These are phyloP conservation scores for Colletotrichum paranaense DNA, from an alignment of 2,329 filamentous ascomycete species.

Conservation along the genomic window DNA sequence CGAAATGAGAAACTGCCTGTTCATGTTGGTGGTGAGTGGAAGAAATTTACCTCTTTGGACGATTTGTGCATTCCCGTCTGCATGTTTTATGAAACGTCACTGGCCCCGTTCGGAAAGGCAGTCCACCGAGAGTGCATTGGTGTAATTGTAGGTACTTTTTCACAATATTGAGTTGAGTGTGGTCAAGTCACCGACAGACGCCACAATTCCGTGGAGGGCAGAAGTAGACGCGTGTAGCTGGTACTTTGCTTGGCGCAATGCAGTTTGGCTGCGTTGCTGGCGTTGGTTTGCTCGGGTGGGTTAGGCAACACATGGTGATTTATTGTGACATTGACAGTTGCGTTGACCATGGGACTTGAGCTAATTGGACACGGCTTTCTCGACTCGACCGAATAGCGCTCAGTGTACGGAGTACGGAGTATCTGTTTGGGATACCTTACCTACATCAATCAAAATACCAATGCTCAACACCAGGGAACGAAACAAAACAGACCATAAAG, in stretches of 20 bases:
- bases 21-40: not conserved
- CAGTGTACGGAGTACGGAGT: not conserved
- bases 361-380: not conserved
- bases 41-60: not conserved
- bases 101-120: not conserved
- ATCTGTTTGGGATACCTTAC: too few relatives aligned
- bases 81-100: constrained; percentile 2
- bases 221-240: constrained; percentile 3
- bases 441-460: not conserved
- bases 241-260: not conserved
- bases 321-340: constrained; percentile 1
- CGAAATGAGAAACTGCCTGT: not conserved
- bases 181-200: constrained; percentile 16
- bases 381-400: not conserved
- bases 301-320: constrained; percentile 13
- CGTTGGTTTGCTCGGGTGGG: constrained; percentile 9
- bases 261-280: not conserved
- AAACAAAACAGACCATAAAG: not conserved
- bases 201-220: not conserved
- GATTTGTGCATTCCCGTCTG: not conserved
- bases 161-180: not conserved
- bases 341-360: constrained; percentile 6
- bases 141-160: not conserved
- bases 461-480: not conserved
- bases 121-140: constrained; percentile 4